Conservation (phyloP, 805 yeast genomes). For the Isabelozyma heimii region DNA sequence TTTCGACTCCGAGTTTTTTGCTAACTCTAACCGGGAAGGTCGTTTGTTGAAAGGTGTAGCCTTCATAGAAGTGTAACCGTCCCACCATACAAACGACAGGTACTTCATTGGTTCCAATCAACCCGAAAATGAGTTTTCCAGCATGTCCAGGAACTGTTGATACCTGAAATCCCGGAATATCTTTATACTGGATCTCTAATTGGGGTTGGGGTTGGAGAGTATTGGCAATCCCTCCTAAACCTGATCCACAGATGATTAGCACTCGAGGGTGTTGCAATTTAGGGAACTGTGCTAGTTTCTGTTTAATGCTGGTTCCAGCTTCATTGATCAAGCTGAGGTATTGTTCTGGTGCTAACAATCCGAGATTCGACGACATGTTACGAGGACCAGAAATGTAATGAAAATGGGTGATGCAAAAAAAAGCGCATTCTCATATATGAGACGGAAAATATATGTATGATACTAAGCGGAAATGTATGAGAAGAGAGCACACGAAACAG, state of each 20-base stretch:
- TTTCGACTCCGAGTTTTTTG: constrained; percentile 55
- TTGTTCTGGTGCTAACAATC: background rate
- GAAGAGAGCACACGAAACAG: no score
- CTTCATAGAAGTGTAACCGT: constrained; percentile 88
- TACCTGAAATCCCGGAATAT: constrained; percentile 75
- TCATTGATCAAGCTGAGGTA: background rate
- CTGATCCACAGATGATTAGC: constrained; percentile 91
- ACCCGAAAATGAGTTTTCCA: constrained; percentile 79
- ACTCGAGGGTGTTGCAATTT: constrained; percentile 49
- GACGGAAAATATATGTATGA: background rate
- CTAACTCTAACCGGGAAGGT: constrained; percentile 85
- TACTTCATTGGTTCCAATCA: constrained; percentile 60
- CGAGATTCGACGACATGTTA: background rate
- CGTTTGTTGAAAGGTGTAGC: constrained; percentile 76
- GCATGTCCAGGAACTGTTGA: constrained; percentile 92
- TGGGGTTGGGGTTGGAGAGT: constrained; percentile 39
- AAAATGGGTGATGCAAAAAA: no score
- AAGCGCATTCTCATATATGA: no score
- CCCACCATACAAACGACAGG: constrained; percentile 95
- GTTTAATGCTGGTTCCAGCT: background rate
- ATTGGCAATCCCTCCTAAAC: constrained; percentile 81
- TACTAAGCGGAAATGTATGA: no score
- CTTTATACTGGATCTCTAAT: constrained; percentile 56
- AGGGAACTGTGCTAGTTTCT: background rate
- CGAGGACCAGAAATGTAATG: no score